Percentiles rank a stretch among this genome's conserved stretches.
Conservation (phyloP, 345 rosid genomes). For the Pseudoturritis turrita region DNA sequence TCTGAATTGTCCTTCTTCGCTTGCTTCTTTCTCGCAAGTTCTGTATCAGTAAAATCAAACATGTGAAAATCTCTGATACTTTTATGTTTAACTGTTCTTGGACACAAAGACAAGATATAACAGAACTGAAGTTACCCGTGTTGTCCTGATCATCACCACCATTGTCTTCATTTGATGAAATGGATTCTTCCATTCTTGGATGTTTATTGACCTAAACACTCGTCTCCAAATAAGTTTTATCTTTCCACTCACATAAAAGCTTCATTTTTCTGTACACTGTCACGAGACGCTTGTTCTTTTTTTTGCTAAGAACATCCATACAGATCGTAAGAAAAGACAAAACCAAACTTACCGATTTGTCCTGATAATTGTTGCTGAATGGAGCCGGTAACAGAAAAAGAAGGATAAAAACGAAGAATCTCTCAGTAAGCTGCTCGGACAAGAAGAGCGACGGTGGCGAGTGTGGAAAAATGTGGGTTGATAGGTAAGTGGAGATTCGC, state of each 20-base stretch:
- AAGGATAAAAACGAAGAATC: too few relatives aligned
- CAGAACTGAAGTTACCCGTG: background rate
- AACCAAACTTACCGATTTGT: background rate
- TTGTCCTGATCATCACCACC: background rate
- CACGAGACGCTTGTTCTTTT: background rate
- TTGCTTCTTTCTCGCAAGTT: background rate
- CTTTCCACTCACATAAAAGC: background rate
- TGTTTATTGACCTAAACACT: background rate
- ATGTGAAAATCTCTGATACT: background rate
- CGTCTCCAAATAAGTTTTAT: too few relatives aligned
- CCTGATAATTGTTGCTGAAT: background rate
- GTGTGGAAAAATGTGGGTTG: too few relatives aligned
- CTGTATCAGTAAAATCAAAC: background rate
- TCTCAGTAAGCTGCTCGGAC: too few relatives aligned
- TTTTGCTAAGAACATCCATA: too few relatives aligned
- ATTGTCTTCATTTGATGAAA: too few relatives aligned
- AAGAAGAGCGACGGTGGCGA: too few relatives aligned
- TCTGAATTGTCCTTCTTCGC: background rate
- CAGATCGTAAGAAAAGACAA: background rate
- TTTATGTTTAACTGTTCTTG: background rate
- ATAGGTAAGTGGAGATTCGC: too few relatives aligned
- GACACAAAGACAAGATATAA: background rate
- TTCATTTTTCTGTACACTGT: background rate
- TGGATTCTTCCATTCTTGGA: background rate
- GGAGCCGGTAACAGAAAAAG: background rate